Base-by-base conservation (phyloP, 1,284 basidiomycete genomes). In the Microbotryomycetes sp. region DNA sequence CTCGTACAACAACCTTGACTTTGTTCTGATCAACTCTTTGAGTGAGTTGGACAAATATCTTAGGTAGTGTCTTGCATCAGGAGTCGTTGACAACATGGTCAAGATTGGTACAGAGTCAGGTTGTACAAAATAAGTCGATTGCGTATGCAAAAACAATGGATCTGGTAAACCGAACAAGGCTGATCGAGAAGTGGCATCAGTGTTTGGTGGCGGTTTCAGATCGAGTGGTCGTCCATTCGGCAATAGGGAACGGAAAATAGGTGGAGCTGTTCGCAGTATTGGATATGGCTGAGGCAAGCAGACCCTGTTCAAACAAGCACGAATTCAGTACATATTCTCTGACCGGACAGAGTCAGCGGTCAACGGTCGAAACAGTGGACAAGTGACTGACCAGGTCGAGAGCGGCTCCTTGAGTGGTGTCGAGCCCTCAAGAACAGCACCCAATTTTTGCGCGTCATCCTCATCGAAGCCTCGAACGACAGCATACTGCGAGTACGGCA, bases 181-280 rank as follows among this genome's bases (percentile, higher is more conserved):
- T 55, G 3, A 51, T 31, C 0, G 64, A 48, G 6, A 47, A 51
- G 49, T 50, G 45, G 2, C 60, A 56, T 65, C 63, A 4, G 52
- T 19, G 9, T 26, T 25, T 12, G 54, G 46, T 0, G 65, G 65
- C 2, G 16, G 25, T 3, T 47, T 32, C 49, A 68, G 59, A 22
- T 36, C 12, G 46, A 68, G 58, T 0, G 67, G 67, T 7, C 60
- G 58, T 26, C 67, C 67, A 29, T 36, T 31, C 1, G 67, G 67
- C 6, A 60, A 52, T 36, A 68, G 58, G 2, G 62, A 63, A 36
- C 60, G 50, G 56, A 54, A 68, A 58, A 68, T 60, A 3, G 64
- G 58, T 3, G 59, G 58, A 0, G 55, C 22, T 3, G 57, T 28
- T 3, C 54, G 48, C 15, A 62, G 25, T 31, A 65, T 23, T 5